Base-by-base conservation (phyloP, 2,329 filamentous ascomycete species). In the Cadophora sp. region DNA sequence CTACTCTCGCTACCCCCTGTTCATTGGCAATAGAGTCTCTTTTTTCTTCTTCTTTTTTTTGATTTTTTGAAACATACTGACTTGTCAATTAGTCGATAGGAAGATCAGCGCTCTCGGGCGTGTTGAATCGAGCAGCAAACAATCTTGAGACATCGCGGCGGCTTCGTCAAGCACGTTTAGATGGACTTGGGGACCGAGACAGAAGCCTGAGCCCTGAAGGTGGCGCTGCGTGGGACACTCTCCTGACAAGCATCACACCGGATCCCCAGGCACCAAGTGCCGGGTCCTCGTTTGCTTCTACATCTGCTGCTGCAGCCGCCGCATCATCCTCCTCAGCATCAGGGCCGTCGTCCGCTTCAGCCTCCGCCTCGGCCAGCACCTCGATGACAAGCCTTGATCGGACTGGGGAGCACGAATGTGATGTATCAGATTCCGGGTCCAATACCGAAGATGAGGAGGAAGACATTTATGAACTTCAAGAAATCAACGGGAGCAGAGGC, bases 151-250 rank as follows among this genome's bases (percentile, higher is more conserved):
- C 66, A 36, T 70, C 66, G 56, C 69, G 59, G 53, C 58, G 71
- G 59, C 58, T 64, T 41, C 69, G 66, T 39, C 67, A 72, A 63
- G 68, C 67, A 41, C 71, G 66, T 60, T 70, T 91, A 1, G 90
- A 96, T 78, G 93, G 93, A 4, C 85, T 97, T 18, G 94, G 93
- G 45, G 93, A 97, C 79, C 91, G 94, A 66, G 87, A 93, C 70
- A 88, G 93, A 72, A 97, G 93, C 78, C 81, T 93, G n/a, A 94
- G 90, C 75, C 90, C 91, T 9, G 90, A 80, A 63, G 83, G 82
- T 47, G 85, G 87, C 69, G 83, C 85, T 59, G 83, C 83, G 1
- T 97, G 94, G 94, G 91, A 95, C 67, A 93, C 89, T 3, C 87
- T 97, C 62, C 82, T 94, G 66, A 90, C 86, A 7, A 96, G 92